phyloP scores from a whole-genome alignment of 371 early-diverging fungal species.

The Syncephalis plumigaleata region DNA sequence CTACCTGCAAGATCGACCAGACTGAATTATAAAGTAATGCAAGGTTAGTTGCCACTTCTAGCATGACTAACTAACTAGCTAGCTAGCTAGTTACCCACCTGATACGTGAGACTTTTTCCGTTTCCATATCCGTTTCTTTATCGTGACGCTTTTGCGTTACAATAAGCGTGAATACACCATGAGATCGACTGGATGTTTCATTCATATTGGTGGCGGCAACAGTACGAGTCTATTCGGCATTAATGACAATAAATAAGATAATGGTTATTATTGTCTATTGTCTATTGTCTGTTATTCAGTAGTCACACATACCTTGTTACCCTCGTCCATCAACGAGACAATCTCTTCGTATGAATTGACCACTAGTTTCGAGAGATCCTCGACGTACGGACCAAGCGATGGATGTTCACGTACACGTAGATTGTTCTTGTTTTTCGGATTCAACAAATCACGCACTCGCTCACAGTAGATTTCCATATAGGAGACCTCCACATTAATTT shows the following conservation, averaged over 20 bases:
- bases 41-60: neutral
- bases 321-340: conserved; percentile 66
- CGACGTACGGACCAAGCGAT: conserved; percentile 78
- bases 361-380: conserved; percentile 68
- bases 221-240: conserved; percentile 58
- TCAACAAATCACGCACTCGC: conserved; percentile 78
- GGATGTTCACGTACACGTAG: conserved; percentile 82
- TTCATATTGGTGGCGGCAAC: conserved; percentile 96
- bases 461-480: conserved; percentile 82
- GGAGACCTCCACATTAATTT: conserved; percentile 60
- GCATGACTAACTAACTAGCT: neutral
- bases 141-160: conserved; percentile 49
- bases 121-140: conserved; percentile 36
- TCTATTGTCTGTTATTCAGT: no score
- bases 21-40: conserved; percentile 13
- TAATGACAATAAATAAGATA: no score
- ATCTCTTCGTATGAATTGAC: conserved; percentile 65
- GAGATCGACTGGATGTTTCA: conserved; percentile 80
- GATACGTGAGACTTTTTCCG: conserved; percentile 61
- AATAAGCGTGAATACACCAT: conserved; percentile 84
- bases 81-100: conserved; percentile 18
- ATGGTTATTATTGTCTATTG: no score
- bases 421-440: conserved; percentile 55
- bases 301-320: conserved; percentile 48
- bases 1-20: conserved; percentile 87